Percentiles rank a stretch among this genome's conserved stretches.
Evolutionary conservation across 2,329 filamentous ascomycete species (phyloP).

Genomic region (Arthrobotrys iridis): DNA sequence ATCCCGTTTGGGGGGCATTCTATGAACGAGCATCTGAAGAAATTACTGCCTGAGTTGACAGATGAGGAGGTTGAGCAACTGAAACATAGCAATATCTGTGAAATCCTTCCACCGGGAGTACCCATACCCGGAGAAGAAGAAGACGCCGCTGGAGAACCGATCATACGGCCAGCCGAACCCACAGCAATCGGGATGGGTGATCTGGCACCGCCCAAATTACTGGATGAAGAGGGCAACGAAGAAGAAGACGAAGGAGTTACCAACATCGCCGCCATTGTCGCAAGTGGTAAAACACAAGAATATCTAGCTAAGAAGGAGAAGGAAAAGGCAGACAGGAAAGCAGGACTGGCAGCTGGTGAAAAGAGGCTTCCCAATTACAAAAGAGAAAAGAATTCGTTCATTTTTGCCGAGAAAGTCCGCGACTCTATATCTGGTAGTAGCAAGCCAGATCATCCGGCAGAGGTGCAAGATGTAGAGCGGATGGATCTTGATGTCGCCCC

Average conservation of each 20-base stretch:
- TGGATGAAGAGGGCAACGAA: slow-evolving; percentile 59
- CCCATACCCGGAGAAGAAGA: slow-evolving; percentile 61
- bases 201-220: slow-evolving; percentile 7
- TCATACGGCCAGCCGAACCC: slow-evolving; percentile 62
- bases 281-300: slow-evolving; percentile 81
- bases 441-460: slow-evolving; percentile 61
- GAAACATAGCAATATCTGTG: slow-evolving; percentile 74
- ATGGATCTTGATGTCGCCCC: slow-evolving; percentile 57
- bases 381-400: slow-evolving; percentile 74
- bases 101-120: slow-evolving; percentile 71
- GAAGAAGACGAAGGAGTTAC: slow-evolving; percentile 76
- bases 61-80: slow-evolving; percentile 76
- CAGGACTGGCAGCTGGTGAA: slow-evolving; percentile 59
- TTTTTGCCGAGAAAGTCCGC: slow-evolving; percentile 74
- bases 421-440: slow-evolving; percentile 23
- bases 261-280: slow-evolving; percentile 85
- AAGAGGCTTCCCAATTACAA: slow-evolving; percentile 78
- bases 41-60: slow-evolving; percentile 74
- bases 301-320: slow-evolving; percentile 84
- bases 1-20: slow-evolving; percentile 82
- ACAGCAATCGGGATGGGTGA: slow-evolving; percentile 45
- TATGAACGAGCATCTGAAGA: slow-evolving; percentile 78
- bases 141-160: slow-evolving; percentile 63
- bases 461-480: slow-evolving; percentile 54
- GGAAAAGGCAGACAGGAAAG: slow-evolving; percentile 74